Evolutionary conservation across 345 rosid species (phyloP).

Genomic region (Populus davidiana): DNA sequence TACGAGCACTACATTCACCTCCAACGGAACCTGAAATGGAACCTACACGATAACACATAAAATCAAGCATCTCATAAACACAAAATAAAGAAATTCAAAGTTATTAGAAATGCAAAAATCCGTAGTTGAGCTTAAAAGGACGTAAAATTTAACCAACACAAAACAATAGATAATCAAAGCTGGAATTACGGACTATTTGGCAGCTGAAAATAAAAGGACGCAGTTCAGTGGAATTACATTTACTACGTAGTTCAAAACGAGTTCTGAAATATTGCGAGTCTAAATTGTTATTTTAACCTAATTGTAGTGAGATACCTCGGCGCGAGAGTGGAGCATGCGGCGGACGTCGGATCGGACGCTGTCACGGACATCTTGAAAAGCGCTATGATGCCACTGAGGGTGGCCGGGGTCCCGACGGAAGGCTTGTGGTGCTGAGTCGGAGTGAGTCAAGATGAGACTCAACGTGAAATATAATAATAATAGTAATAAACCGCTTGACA

Average conservation of each 20-base stretch:
- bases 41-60: constrained; percentile 46
- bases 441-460: constrained; percentile 7
- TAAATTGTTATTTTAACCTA: not conserved
- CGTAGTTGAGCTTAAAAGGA: no score
- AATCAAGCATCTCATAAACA: not conserved
- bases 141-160: not conserved
- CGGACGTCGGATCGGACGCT: constrained; percentile 89
- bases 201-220: not conserved
- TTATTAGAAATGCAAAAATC: not conserved
- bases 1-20: constrained; percentile 81
- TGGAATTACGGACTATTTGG: not conserved
- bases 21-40: constrained; percentile 94
- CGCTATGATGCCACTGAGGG: constrained; percentile 97
- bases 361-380: constrained; percentile 85
- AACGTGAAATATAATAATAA: not conserved
- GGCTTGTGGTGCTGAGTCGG: constrained; percentile 53
- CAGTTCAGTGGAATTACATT: not conserved
- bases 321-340: constrained; percentile 95
- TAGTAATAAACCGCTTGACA: not conserved
- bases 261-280: not conserved
- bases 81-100: not conserved
- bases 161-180: not conserved
- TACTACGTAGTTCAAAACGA: not conserved
- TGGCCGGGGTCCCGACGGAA: constrained; percentile 93
- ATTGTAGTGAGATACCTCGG: constrained; percentile 53